Evolutionary conservation across 352 stramenopile species (phyloP), one percentile per base, ranked within the genome.

Genomic region (Phytophthora ohioensis): DNA sequence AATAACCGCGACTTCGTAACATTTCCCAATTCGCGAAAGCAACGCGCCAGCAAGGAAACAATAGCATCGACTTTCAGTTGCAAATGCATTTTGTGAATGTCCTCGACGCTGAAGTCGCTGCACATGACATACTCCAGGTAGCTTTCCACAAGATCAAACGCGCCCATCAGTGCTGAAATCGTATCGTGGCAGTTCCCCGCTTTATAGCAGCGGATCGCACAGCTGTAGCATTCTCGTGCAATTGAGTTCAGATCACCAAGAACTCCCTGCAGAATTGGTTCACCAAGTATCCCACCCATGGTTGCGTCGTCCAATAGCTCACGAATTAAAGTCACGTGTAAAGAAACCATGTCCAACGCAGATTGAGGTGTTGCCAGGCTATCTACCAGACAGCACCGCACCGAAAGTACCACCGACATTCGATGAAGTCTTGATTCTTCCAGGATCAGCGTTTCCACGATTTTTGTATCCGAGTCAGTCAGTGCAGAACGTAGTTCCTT

Each of bases 121-220:
- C 80, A 85, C 81, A 92, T 88, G 2, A 91, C 67, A 56, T 90
- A 85, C 56, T 93, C 79, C 15, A 92, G 61, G 53, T 86, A 92
- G 43, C 68, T 82, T 59, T 91, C 81, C 0, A 66, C 65, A 31
- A 92, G 46, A 13, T 79, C 73, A 27, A 93, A 90, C 10, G 78
- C 64, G n/a, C 69, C 67, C 6, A 71, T 73, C 32, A 93, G 57
- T 42, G 74, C 71, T 38, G 60, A 73, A 38, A 84, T 74, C 17
- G 82, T 90, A 8, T 73, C 70, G 36, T 64, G 66, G 38, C 79
- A 76, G 15, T 81, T 74, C 8, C 78, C 64, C 27, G 51, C 62
- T 59, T 91, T 89, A 65, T 86, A 93, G 39, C 78, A 88, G 10
- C 55, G 57, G 32, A 67, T 75, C 0, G 81, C 84, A 55, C 78